Evolutionary conservation across 1,139 yeast genomes (phyloP).

Genomic region (Nakaseomyces glabratus): DNA sequence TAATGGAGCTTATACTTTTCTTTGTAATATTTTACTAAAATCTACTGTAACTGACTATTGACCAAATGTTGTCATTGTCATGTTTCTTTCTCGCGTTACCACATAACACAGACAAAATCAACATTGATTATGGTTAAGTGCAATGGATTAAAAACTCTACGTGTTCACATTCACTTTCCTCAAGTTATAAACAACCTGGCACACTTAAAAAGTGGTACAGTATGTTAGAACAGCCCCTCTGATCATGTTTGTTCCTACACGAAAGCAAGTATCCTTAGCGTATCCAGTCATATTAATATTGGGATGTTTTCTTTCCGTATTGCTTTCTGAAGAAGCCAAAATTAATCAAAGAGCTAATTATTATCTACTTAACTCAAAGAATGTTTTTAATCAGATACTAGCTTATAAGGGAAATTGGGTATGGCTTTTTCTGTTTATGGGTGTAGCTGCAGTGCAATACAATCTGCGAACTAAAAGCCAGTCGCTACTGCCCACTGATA

Average conservation of each 20-base stretch:
- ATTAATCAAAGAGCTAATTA: conserved; percentile 15
- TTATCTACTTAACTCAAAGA: conserved; percentile 25
- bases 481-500: conserved; percentile 14
- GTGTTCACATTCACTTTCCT: too few relatives aligned
- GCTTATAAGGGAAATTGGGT: conserved; percentile 33
- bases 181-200: too few relatives aligned
- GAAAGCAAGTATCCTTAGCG: conserved; percentile 9
- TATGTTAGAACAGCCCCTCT: too few relatives aligned
- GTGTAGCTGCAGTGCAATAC: conserved; percentile 15
- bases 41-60: too few relatives aligned
- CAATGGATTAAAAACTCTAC: too few relatives aligned
- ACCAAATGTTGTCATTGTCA: too few relatives aligned
- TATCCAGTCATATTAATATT: conserved; percentile 19
- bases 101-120: too few relatives aligned
- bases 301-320: conserved; percentile 17
- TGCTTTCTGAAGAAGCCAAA: conserved; percentile 16
- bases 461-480: conserved; percentile 10
- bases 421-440: conserved; percentile 26
- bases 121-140: too few relatives aligned
- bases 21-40: too few relatives aligned
- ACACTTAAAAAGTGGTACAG: too few relatives aligned
- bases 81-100: too few relatives aligned
- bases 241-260: conserved; percentile 8
- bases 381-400: conserved; percentile 30
- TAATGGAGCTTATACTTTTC: too few relatives aligned